Percentiles rank a stretch among this genome's conserved stretches.
These are phyloP conservation scores for Lachnellula occidentalis DNA, from an alignment of 2,329 filamentous ascomycete genomes.

Conservation along the genomic window DNA sequence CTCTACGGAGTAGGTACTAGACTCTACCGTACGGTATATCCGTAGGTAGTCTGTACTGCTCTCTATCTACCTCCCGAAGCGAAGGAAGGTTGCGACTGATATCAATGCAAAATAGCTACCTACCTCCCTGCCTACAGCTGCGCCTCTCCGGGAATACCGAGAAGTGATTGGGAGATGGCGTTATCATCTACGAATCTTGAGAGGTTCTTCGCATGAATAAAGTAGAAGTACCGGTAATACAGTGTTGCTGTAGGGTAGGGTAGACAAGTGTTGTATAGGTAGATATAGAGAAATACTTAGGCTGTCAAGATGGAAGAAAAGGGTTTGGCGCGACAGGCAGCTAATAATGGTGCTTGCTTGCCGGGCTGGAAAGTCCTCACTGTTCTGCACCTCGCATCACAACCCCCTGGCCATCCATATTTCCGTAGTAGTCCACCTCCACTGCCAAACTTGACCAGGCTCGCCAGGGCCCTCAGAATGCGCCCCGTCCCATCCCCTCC, in stretches of 20 bases:
- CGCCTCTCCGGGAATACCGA: not conserved
- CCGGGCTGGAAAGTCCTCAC: too few relatives aligned
- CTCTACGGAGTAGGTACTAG: not conserved
- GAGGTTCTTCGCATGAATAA: not conserved
- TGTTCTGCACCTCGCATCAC: conserved; percentile 8
- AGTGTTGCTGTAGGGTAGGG: too few relatives aligned
- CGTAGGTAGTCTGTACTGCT: not conserved
- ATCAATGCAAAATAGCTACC: not conserved
- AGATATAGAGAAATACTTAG: too few relatives aligned
- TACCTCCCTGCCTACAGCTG: not conserved
- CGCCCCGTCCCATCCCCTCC: not conserved
- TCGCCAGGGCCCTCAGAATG: not conserved
- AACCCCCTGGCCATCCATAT: not conserved
- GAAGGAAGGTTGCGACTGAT: not conserved
- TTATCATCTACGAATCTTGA: not conserved
- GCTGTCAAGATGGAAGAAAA: too few relatives aligned
- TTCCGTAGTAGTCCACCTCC: not conserved
- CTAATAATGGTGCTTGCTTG: not conserved
- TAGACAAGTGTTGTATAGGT: too few relatives aligned
- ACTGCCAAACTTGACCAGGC: not conserved
- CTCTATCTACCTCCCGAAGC: not conserved
- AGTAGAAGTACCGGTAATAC: too few relatives aligned
- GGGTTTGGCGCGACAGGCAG: too few relatives aligned
- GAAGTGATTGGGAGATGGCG: not conserved
- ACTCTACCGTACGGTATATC: not conserved